phyloP scores from a whole-genome alignment of 495 filamentous ascomycete species.

The Parmelia sp. region DNA sequence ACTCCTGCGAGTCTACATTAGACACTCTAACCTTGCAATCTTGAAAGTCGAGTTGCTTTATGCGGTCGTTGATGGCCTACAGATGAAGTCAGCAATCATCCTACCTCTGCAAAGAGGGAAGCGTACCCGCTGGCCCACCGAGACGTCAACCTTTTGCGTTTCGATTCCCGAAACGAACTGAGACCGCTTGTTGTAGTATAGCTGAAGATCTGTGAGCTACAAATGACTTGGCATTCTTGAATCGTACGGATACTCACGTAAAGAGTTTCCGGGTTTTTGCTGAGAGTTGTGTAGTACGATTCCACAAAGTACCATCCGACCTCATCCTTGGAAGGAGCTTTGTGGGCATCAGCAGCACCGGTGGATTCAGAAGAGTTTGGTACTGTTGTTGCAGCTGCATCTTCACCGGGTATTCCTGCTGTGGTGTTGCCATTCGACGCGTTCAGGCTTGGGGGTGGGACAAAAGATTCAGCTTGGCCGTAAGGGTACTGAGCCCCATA shows the following conservation, averaged over 20 bases:
- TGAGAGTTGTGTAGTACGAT: conserved; percentile 96
- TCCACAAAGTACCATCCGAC: conserved; percentile 99
- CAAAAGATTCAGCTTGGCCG: conserved; percentile 30
- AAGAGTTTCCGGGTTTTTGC: conserved; percentile 87
- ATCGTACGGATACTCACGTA: conserved; percentile 53
- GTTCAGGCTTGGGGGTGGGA: conserved; percentile 40
- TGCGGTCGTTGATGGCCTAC: conserved; percentile 87
- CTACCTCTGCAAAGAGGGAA: conserved; percentile 19
- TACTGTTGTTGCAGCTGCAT: conserved; percentile 10
- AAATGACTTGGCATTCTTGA: not conserved
- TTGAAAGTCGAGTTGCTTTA: conserved; percentile 87
- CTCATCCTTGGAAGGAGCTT: conserved; percentile 63
- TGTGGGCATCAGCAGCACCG: conserved; percentile 39
- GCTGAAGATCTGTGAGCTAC: conserved; percentile 34
- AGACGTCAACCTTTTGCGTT: conserved; percentile 75
- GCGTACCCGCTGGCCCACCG: conserved; percentile 77
- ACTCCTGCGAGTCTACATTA: conserved; percentile 94
- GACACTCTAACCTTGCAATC: conserved; percentile 97
- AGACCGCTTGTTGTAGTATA: conserved; percentile 78
- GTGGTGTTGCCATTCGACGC: conserved; percentile 5
- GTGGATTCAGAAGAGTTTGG: conserved; percentile 37
- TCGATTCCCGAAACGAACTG: conserved; percentile 81
- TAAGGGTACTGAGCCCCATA: conserved; percentile 19
- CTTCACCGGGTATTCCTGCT: conserved; percentile 2
- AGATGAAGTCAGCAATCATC: conserved; percentile 16